Percentiles rank a stretch among this genome's conserved stretches.
These are phyloP conservation scores for Teunomyces lycoperdinae DNA, from an alignment of 805 yeast species.

Conservation along the genomic window DNA sequence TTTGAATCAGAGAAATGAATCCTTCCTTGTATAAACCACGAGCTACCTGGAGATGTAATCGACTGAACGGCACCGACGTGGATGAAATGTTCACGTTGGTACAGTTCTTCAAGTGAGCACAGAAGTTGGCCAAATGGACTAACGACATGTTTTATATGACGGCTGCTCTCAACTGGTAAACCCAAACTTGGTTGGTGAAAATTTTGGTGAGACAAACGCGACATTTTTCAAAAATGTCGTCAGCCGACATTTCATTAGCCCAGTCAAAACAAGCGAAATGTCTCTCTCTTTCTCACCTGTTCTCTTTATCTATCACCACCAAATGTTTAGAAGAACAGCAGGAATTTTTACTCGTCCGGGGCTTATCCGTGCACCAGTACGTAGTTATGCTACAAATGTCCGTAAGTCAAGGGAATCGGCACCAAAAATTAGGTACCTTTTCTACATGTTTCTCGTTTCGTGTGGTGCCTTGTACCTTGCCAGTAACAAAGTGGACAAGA, in stretches of 20 bases:
- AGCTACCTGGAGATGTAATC: conserved; percentile 79
- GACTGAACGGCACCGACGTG: conserved; percentile 80
- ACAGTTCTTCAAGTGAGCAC: conserved; percentile 89
- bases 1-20: conserved; percentile 75
- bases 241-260: not conserved
- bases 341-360: conserved; percentile 1
- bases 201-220: not conserved
- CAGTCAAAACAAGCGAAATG: not conserved
- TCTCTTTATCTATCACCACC: not conserved
- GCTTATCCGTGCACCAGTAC: conserved; percentile 1
- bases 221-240: not conserved
- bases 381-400: conserved; percentile 4
- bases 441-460: conserved; percentile 33
- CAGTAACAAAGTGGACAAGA: conserved; percentile 28
- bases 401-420: conserved; percentile 8
- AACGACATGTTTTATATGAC: conserved; percentile 59
- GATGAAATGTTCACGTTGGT: conserved; percentile 67
- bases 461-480: conserved; percentile 30
- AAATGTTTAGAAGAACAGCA: not conserved
- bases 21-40: conserved; percentile 89
- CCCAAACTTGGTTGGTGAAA: not conserved
- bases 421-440: conserved; percentile 36
- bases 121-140: conserved; percentile 76
- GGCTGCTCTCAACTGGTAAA: not conserved
- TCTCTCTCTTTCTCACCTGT: not conserved